phyloP scores from a whole-genome alignment of 768 basidiomycete genomes.

The Strobilomyces confusus region DNA sequence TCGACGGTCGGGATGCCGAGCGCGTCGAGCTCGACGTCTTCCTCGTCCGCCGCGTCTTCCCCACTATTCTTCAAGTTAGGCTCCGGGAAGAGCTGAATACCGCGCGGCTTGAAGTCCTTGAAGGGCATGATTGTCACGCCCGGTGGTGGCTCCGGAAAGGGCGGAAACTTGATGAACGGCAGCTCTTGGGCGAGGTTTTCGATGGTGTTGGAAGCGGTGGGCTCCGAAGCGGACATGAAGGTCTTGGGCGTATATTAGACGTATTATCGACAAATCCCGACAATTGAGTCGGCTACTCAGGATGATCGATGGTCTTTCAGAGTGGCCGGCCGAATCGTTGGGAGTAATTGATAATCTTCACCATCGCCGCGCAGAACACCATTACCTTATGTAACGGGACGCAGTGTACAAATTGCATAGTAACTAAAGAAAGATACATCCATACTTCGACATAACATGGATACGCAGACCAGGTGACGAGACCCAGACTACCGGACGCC shows the following conservation, averaged over 20 bases:
- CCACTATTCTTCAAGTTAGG: constrained; percentile 25
- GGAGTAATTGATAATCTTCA: constrained; percentile 13
- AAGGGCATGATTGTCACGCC: constrained; percentile 53
- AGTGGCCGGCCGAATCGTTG: constrained; percentile 3
- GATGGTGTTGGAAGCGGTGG: constrained; percentile 14
- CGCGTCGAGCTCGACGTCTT: constrained; percentile 61
- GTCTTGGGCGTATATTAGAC: constrained; percentile 8
- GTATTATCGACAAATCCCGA: constrained; percentile 10
- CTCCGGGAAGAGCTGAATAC: constrained; percentile 51
- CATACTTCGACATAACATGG: too few relatives aligned
- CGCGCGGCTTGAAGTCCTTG: constrained; percentile 51
- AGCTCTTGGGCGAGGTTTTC: constrained; percentile 10
- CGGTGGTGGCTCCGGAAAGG: constrained; percentile 43
- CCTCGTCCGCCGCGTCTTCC: constrained; percentile 29
- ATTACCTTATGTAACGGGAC: constrained; percentile 15
- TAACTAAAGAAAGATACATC: too few relatives aligned
- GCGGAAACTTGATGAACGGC: constrained; percentile 38
- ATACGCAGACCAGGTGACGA: neutral
- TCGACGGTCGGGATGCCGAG: constrained; percentile 63
- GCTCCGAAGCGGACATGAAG: constrained; percentile 19
- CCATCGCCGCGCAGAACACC: neutral
- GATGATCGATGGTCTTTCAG: neutral
- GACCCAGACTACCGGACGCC: constrained; percentile 42
- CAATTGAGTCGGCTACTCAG: constrained; percentile 15
- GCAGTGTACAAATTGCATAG: too few relatives aligned